Percentiles rank a stretch among this genome's conserved stretches.
Evolutionary conservation across 345 rosid genomes (phyloP).

Genomic region (Euphorbia tirucalli): DNA sequence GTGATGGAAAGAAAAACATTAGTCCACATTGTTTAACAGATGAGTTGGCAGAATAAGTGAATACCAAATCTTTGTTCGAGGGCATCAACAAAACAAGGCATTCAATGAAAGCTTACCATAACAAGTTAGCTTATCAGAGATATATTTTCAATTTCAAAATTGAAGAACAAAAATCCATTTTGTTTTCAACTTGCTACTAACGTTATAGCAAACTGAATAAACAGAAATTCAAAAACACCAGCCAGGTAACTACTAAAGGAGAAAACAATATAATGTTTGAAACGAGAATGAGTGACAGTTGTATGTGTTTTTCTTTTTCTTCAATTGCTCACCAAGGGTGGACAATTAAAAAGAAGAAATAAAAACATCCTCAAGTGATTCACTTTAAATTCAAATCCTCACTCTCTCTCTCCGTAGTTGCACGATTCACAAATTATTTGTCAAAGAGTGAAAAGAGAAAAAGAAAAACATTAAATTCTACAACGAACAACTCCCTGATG

Average conservation of each 20-base stretch:
- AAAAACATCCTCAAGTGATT: background rate
- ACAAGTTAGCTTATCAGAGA: slow-evolving; percentile 1
- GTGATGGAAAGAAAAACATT: slow-evolving; percentile 8
- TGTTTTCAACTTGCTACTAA: background rate
- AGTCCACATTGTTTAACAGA: background rate
- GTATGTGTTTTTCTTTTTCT: background rate
- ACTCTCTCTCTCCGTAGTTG: background rate
- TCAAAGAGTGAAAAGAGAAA: background rate
- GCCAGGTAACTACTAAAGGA: background rate
- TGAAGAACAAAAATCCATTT: background rate
- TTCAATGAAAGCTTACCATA: background rate
- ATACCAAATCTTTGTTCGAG: background rate
- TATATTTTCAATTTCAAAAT: background rate
- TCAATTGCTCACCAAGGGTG: background rate
- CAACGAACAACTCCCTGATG: background rate
- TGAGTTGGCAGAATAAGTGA: background rate
- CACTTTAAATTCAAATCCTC: background rate
- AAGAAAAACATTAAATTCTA: background rate
- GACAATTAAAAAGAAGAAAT: background rate
- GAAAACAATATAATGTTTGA: background rate
- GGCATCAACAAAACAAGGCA: background rate
- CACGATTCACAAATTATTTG: background rate
- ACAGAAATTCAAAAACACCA: background rate
- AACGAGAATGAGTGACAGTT: background rate
- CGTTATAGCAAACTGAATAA: background rate